Base-by-base conservation (phyloP, 2,329 filamentous ascomycete genomes). In the Cercospora janseana region DNA sequence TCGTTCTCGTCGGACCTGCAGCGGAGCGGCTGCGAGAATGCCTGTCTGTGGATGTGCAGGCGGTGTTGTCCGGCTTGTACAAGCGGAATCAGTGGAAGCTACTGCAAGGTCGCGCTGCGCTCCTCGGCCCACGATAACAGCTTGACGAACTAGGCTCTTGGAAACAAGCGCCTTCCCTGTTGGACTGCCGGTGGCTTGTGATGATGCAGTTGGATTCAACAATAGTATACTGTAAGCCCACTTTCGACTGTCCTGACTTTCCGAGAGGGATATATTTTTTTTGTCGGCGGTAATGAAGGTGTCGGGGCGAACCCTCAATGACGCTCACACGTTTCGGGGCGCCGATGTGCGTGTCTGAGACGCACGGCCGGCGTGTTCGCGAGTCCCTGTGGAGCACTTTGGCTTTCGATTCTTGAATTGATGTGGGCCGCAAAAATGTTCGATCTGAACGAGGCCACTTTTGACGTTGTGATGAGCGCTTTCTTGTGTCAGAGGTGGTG, bases 271-370 rank as follows among this genome's bases (percentile, higher is more conserved):
- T 13, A n/a, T n/a, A n/a, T n/a, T n/a, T n/a, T n/a, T n/a, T n/a
- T n/a, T n/a, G n/a, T n/a, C n/a, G n/a, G n/a, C n/a, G n/a, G n/a
- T n/a, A n/a, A n/a, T n/a, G n/a, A n/a, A n/a, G n/a, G n/a, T n/a
- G n/a, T n/a, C n/a, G n/a, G n/a, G n/a, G n/a, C n/a, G n/a, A n/a
- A n/a, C n/a, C n/a, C 18, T 28, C 23, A 20, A 47, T 47, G 44
- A 47, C 44, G 44, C 40, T 21, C 44, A 23, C 34, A 21, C 44
- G 44, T 47, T 47, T 47, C 44, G 23, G 24, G 13, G 10, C 23
- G 4, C 44, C 32, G 32, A 47, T 47, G 23, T n/a, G 23, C 44
- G 34, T 47, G 31, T 47, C 44, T 32, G 21, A n/a, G 35, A 26
- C 18, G 44, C 44, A 47, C 44, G 44, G 44, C 18, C 44, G 24